phyloP scores from a whole-genome alignment of 441 rosid genomes.

The Pelargonium cotyledonis region DNA sequence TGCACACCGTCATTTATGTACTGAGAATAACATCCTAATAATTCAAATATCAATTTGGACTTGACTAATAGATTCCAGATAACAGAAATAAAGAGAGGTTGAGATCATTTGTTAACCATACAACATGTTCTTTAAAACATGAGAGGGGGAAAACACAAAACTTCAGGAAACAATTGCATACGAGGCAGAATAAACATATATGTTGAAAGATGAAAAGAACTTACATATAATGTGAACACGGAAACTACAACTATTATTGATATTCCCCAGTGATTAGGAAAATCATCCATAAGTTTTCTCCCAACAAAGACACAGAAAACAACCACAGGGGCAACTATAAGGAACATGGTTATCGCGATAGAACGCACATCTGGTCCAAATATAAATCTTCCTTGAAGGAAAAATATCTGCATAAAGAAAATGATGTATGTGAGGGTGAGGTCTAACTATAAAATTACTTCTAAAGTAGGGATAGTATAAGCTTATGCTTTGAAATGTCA shows the following conservation, averaged over 20 bases:
- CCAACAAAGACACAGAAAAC: conserved; percentile 73
- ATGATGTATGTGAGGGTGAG: not conserved
- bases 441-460: not conserved
- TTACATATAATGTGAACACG: conserved; percentile 54
- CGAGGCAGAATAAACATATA: conserved; percentile 12
- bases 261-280: conserved; percentile 55
- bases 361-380: conserved; percentile 95
- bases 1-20: not conserved
- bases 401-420: conserved; percentile 51
- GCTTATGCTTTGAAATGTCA: no score
- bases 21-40: not conserved
- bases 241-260: conserved; percentile 48
- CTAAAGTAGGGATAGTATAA: no score
- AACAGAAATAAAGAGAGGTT: not conserved
- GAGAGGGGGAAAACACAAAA: not conserved
- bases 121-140: not conserved
- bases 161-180: not conserved
- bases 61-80: not conserved
- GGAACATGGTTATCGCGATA: conserved; percentile 54
- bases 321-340: conserved; percentile 63
- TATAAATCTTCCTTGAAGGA: conserved; percentile 67
- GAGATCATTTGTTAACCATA: not conserved
- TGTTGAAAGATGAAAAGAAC: conserved; percentile 25
- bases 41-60: not conserved
- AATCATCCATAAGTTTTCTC: conserved; percentile 62